phyloP scores from a whole-genome alignment of 176 grass and related monocot species.

The Triticum urartu region DNA sequence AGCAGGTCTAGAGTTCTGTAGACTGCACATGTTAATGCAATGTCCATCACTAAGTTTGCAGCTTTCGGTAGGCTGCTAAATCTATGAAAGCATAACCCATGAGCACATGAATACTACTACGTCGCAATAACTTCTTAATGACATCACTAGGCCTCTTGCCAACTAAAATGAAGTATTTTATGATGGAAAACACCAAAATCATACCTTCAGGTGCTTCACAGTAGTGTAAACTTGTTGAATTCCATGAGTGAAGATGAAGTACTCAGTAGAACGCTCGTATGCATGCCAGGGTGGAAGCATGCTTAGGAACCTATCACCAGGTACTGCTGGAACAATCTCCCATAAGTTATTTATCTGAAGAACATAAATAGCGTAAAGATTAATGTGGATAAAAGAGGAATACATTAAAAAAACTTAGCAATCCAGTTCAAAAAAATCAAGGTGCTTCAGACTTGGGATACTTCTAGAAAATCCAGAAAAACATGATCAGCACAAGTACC shows the following conservation, averaged over 20 bases:
- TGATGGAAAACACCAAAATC: not conserved
- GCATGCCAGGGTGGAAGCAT: constrained; percentile 98
- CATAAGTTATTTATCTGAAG: constrained; percentile 85
- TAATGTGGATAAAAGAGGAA: constrained; percentile 9
- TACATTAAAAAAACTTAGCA: not conserved
- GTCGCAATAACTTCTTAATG: not conserved
- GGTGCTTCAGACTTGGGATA: not conserved
- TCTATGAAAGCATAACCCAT: constrained; percentile 5
- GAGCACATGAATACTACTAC: not conserved
- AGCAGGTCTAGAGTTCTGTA: not conserved
- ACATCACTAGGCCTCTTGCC: not conserved
- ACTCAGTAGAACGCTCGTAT: constrained; percentile 83
- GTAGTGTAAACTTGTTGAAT: constrained; percentile 95
- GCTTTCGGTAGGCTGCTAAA: constrained; percentile 10
- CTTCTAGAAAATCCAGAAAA: not conserved
- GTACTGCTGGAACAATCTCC: constrained; percentile 73
- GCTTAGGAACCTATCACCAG: constrained; percentile 89
- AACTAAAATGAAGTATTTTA: constrained; percentile 6
- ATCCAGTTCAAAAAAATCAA: not conserved
- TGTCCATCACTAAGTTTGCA: constrained; percentile 12
- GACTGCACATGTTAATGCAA: not conserved
- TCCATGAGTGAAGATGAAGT: constrained; percentile 86
- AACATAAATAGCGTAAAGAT: constrained; percentile 18
- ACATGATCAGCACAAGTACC: not conserved
- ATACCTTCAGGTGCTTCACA: constrained; percentile 82